A percentile compares a stretch with the other conserved stretches of the same genome.
These are phyloP conservation scores for Agaricus sinodeliciosus DNA, from an alignment of 768 basidiomycete genomes.

Conservation along the genomic window DNA sequence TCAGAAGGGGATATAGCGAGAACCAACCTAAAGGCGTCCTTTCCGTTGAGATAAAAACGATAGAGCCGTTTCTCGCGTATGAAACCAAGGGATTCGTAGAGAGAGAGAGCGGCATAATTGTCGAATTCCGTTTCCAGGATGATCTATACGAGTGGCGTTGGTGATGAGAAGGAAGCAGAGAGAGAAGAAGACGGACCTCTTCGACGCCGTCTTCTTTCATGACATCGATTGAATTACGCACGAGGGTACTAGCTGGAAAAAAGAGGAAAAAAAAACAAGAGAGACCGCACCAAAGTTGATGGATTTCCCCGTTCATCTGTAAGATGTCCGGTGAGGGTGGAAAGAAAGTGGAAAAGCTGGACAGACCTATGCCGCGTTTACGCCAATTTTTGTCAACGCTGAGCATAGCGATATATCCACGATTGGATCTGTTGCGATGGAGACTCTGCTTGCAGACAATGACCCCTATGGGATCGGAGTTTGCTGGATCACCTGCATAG, in stretches of 20 bases:
- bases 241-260: constrained; percentile 74
- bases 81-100: constrained; percentile 92
- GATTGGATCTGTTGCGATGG: constrained; percentile 66
- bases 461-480: constrained; percentile 69
- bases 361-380: constrained; percentile 88
- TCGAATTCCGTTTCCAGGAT: constrained; percentile 96
- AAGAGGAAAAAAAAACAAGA: constrained; percentile 24
- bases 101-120: constrained; percentile 77
- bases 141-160: constrained; percentile 43
- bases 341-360: constrained; percentile 24
- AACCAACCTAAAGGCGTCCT: constrained; percentile 87
- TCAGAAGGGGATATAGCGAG: constrained; percentile 45
- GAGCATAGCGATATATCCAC: constrained; percentile 98
- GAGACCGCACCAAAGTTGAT: constrained; percentile 38
- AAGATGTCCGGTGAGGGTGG: constrained; percentile 38
- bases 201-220: constrained; percentile 83
- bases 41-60: constrained; percentile 95
- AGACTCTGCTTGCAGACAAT: constrained; percentile 97
- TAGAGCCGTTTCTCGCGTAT: constrained; percentile 91
- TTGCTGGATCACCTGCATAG: constrained; percentile 39
- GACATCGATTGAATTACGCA: constrained; percentile 71
- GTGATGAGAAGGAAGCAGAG: not conserved
- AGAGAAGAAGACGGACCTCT: constrained; percentile 52
- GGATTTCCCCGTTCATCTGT: constrained; percentile 31
- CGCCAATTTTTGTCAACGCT: constrained; percentile 81